Evolutionary conservation across 352 stramenopile species (phyloP).

Genomic region (Globisporangium ultimum): DNA sequence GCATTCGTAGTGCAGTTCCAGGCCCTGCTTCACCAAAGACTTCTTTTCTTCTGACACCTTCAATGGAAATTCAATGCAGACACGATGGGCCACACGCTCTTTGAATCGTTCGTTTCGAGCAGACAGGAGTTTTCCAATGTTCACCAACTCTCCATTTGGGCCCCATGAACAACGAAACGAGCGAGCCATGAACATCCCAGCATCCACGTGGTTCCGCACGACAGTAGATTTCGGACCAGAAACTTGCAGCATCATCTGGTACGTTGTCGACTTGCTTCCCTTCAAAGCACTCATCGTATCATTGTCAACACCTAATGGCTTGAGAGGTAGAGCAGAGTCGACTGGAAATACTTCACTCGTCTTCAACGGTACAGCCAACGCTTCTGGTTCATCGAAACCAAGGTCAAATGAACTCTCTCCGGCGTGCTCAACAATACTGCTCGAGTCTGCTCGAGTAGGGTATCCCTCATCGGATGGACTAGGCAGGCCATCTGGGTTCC

Average conservation of each 20-base stretch:
- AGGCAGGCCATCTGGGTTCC: not conserved
- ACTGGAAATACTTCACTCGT: conserved; percentile 40
- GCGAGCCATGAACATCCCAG: conserved; percentile 69
- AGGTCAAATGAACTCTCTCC: conserved; percentile 12
- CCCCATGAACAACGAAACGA: conserved; percentile 84
- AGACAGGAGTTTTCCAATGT: conserved; percentile 45
- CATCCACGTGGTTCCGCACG: conserved; percentile 55
- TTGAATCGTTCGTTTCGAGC: conserved; percentile 16
- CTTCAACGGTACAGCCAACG: conserved; percentile 2
- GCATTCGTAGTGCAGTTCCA: conserved; percentile 62
- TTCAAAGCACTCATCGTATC: conserved; percentile 21
- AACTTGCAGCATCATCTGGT: conserved; percentile 59
- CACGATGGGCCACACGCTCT: conserved; percentile 19
- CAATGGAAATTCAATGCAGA: conserved; percentile 58
- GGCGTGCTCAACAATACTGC: not conserved
- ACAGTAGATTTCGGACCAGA: conserved; percentile 29
- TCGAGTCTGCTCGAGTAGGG: not conserved
- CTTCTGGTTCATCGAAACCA: conserved; percentile 19
- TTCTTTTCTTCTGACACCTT: conserved; percentile 32
- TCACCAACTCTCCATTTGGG: conserved; percentile 70
- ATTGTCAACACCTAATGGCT: conserved; percentile 37
- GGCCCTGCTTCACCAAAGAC: conserved; percentile 37
- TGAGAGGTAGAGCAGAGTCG: conserved; percentile 20
- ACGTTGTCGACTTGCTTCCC: conserved; percentile 55
- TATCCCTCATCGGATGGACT: not conserved